Percentiles rank a stretch among this genome's conserved stretches.
These are phyloP conservation scores for Pseudogymnoascus sp. DNA, from an alignment of 2,329 filamentous ascomycete species.

Conservation along the genomic window DNA sequence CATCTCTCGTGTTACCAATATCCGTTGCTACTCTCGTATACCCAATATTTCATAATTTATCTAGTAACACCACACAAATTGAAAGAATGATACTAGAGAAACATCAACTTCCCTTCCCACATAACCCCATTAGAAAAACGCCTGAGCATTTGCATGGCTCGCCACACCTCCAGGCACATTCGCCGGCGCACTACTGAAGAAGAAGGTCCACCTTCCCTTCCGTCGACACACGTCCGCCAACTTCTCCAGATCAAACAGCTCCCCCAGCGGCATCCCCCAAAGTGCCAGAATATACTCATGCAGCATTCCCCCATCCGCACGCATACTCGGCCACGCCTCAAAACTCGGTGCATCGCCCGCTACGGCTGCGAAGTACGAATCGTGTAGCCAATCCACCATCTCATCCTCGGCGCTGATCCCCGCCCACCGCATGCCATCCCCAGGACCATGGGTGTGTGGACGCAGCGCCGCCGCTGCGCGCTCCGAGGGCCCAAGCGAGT, in stretches of 20 bases:
- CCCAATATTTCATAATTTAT: background rate
- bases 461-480: conserved; percentile 31
- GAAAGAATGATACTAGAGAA: background rate
- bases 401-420: conserved; percentile 40
- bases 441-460: conserved; percentile 31
- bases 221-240: conserved; percentile 24
- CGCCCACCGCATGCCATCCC: conserved; percentile 32
- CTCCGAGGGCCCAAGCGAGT: conserved; percentile 32
- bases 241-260: conserved; percentile 29
- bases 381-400: conserved; percentile 36
- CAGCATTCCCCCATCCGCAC: conserved; percentile 16
- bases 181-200: conserved; percentile 25
- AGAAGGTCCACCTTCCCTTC: conserved; percentile 28
- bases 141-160: conserved; percentile 41
- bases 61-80: background rate
- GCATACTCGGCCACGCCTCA: conserved; percentile 29
- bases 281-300: conserved; percentile 28
- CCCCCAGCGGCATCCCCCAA: conserved; percentile 29
- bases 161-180: conserved; percentile 41
- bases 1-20: background rate
- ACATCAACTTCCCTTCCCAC: background rate
- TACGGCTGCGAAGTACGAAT: conserved; percentile 34
- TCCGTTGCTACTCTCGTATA: background rate
- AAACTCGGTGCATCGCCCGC: conserved; percentile 38
- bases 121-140: conserved; percentile 29